These are phyloP conservation scores for Komagataella kurtzmanii DNA, from an alignment of 805 yeast genomes.

Conservation along the genomic window DNA sequence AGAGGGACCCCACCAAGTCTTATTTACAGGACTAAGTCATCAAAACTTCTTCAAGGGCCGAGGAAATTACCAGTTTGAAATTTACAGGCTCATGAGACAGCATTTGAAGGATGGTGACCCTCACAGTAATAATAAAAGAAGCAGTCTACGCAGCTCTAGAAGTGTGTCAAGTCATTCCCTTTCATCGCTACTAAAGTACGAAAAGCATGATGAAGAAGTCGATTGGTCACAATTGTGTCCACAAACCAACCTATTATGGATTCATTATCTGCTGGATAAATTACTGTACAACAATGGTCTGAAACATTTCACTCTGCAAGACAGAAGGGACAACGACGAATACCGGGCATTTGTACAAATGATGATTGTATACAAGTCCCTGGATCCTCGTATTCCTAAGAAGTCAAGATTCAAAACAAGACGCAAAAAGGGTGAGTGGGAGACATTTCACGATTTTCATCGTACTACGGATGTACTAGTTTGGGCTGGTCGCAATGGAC, in stretches of 20 bases:
- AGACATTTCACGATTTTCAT: neutral
- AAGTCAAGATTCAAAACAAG: neutral
- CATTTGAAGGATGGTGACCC: slow-evolving; percentile 4
- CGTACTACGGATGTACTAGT: neutral
- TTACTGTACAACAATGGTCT: slow-evolving; percentile 25
- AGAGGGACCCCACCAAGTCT: slow-evolving; percentile 12
- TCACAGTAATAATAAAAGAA: neutral
- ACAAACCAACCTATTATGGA: slow-evolving; percentile 47
- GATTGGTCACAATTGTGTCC: slow-evolving; percentile 36
- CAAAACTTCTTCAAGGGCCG: slow-evolving; percentile 47
- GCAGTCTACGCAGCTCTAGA: neutral
- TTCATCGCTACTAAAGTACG: neutral
- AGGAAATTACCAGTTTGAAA: slow-evolving; percentile 49
- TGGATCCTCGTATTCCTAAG: slow-evolving; percentile 17
- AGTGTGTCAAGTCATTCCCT: neutral
- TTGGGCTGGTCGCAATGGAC: slow-evolving; percentile 1
- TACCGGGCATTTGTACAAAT: slow-evolving; percentile 13
- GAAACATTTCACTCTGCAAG: slow-evolving; percentile 1
- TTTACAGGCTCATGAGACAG: slow-evolving; percentile 43
- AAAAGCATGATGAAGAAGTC: slow-evolving; percentile 12
- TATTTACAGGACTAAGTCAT: slow-evolving; percentile 48
- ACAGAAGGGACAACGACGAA: slow-evolving; percentile 14
- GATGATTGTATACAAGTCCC: slow-evolving; percentile 15
- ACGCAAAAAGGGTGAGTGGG: neutral
- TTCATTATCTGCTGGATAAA: slow-evolving; percentile 44